A percentile compares a stretch with the other conserved stretches of the same genome.
These are phyloP conservation scores for Fonsecaea nubica DNA, from an alignment of 2,329 filamentous ascomycete genomes.

Conservation along the genomic window DNA sequence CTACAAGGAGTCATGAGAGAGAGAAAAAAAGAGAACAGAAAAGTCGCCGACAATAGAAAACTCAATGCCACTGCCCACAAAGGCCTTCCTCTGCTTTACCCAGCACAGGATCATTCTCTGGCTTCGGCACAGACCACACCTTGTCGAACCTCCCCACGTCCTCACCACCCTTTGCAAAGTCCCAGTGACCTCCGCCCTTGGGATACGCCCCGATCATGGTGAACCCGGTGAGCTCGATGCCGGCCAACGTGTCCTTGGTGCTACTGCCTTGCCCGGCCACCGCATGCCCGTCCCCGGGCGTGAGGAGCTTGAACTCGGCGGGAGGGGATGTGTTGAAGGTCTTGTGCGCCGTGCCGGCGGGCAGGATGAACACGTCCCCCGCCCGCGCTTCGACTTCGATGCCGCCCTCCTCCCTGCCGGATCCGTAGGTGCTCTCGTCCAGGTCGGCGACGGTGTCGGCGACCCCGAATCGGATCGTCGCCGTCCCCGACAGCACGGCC, in stretches of 20 bases:
- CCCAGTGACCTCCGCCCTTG: constrained; percentile 54
- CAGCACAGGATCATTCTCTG: constrained; percentile 57
- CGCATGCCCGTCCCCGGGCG: constrained; percentile 53
- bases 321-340: constrained; percentile 54
- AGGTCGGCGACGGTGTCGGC: constrained; percentile 55
- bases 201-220: constrained; percentile 67
- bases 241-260: constrained; percentile 46
- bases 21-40: not conserved
- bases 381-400: constrained; percentile 56
- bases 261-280: constrained; percentile 41
- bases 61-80: constrained; percentile 46
- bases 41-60: not conserved
- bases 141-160: constrained; percentile 50
- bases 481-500: constrained; percentile 61
- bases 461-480: constrained; percentile 62
- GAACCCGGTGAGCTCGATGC: constrained; percentile 53
- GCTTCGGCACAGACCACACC: constrained; percentile 56
- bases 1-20: too few relatives aligned
- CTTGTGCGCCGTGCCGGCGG: constrained; percentile 64
- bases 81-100: constrained; percentile 49
- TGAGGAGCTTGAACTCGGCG: constrained; percentile 51
- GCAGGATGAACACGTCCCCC: constrained; percentile 66
- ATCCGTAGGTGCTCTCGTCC: constrained; percentile 50
- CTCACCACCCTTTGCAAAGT: constrained; percentile 57
- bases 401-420: constrained; percentile 55